Conservation (phyloP, 305 asterid genomes). For the Fraxinus ornus region DNA sequence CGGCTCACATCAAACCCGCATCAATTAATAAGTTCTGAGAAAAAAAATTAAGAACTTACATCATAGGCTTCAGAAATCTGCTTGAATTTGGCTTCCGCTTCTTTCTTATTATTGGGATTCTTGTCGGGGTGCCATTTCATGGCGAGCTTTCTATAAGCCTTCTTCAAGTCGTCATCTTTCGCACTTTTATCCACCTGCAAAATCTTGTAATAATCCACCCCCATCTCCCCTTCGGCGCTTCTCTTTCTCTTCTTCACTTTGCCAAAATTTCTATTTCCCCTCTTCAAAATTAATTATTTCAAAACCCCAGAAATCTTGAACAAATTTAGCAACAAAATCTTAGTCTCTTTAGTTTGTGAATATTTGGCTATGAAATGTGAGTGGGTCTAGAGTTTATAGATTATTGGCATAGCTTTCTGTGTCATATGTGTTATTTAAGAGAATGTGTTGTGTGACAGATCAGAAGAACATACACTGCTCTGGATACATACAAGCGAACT, state of each 20-base stretch:
- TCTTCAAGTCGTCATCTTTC: constrained; percentile 44
- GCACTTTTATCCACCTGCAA: constrained; percentile 41
- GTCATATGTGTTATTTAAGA: neutral
- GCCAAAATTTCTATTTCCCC: neutral
- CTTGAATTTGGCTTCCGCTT: constrained; percentile 45
- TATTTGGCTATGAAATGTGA: neutral
- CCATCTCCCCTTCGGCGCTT: constrained; percentile 29
- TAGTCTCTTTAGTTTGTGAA: neutral
- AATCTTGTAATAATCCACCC: constrained; percentile 39
- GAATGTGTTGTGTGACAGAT: neutral
- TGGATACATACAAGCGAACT: neutral
- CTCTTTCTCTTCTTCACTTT: constrained; percentile 35
- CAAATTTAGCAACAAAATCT: neutral
- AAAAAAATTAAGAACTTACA: constrained; percentile 17
- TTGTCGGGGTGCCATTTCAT: constrained; percentile 52
- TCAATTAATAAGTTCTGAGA: neutral
- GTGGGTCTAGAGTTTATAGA: neutral
- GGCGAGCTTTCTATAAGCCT: constrained; percentile 45
- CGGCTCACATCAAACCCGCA: neutral
- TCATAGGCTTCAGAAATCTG: constrained; percentile 53
- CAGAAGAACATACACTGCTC: neutral
- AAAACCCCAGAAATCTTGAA: neutral
- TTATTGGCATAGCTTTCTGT: neutral
- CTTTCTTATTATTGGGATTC: constrained; percentile 41
- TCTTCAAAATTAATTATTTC: neutral